Conservation (phyloP, 495 filamentous ascomycete species). For the Neurospora hispaniola region DNA sequence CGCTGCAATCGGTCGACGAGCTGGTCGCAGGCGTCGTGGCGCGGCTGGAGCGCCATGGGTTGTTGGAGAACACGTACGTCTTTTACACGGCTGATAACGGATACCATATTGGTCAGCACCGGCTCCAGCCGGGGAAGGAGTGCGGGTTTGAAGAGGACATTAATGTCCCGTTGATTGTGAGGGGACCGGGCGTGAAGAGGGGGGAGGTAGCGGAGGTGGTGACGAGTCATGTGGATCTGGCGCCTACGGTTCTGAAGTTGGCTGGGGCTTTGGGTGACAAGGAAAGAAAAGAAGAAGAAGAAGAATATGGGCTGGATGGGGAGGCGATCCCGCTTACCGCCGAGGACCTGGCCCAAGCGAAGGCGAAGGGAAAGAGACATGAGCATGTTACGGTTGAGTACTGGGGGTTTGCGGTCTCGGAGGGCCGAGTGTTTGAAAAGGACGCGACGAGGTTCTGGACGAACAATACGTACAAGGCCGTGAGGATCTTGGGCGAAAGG, state of each 20-base stretch:
- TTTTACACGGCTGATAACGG: constrained; percentile 68
- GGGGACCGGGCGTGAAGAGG: constrained; percentile 46
- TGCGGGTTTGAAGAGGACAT: constrained; percentile 67
- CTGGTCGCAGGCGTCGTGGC: constrained; percentile 48
- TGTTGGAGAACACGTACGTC: constrained; percentile 60
- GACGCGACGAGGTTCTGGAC: constrained; percentile 9
- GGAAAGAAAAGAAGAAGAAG: neutral
- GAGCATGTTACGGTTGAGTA: constrained; percentile 60
- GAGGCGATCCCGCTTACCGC: constrained; percentile 40
- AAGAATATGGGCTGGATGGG: constrained; percentile 38
- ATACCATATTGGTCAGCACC: constrained; percentile 65
- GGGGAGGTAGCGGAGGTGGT: constrained; percentile 40
- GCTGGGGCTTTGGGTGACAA: constrained; percentile 30
- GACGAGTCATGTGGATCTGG: constrained; percentile 60
- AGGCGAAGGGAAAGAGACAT: constrained; percentile 23
- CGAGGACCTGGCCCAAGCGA: constrained; percentile 19
- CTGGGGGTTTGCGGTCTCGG: constrained; percentile 45
- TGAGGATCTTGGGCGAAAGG: constrained; percentile 41
- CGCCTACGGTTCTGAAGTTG: constrained; percentile 51
- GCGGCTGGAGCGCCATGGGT: constrained; percentile 37
- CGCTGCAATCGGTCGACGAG: constrained; percentile 61
- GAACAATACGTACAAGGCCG: constrained; percentile 57
- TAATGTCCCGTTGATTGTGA: constrained; percentile 54
- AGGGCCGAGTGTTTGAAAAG: constrained; percentile 31
- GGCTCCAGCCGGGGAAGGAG: constrained; percentile 59